Base-by-base conservation (phyloP, 2,329 filamentous ascomycete genomes). In the Lasiodiplodia theobromae region DNA sequence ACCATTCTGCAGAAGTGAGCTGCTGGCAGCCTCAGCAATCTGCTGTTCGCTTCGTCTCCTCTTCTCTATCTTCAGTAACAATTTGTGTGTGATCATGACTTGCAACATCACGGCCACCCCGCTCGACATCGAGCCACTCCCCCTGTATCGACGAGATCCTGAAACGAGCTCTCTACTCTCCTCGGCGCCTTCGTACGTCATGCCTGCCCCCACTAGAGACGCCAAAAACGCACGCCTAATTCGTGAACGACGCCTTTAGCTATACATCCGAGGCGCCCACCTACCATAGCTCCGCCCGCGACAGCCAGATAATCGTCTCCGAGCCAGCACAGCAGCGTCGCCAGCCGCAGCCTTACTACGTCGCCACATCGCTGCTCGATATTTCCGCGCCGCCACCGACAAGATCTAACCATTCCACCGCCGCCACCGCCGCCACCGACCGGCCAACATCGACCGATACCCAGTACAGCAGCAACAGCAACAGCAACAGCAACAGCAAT, bases 101-200 rank as follows among this genome's bases (percentile, higher is more conserved):
- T 73, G 71, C 69, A 74, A 75, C 70, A 73, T 75, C 69, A 72
- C 72, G 38, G 70, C 71, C 69, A 72, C 72, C 2, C 74, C 74
- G 51, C 69, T 71, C 69, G 69, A 72, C 63, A 54, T 71, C 11
- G 76, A 78, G 68, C 74, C 74, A 18, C 74, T 78, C 31, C 76
- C 77, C 5, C 72, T 77, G 52, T 78, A 77, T 67, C 72, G 70
- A 14, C 47, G 40, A 40, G 89, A 91, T 76, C 88, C 90, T 69
- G 89, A 92, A 73, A 90, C 89, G 25, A 85, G 87, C 7, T 92
- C 90, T 11, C 86, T 92, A 70, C 87, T 83, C 72, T 91, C 89
- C 21, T 86, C 86, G 8, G 89, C 89, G n/a, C 89, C 89, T 51
- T 91, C 89, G 11, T 91, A 91, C 77, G 54, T 57, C 7, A 18